Base-by-base conservation (phyloP, 768 basidiomycete species). In the Auriscalpium microsporum region DNA sequence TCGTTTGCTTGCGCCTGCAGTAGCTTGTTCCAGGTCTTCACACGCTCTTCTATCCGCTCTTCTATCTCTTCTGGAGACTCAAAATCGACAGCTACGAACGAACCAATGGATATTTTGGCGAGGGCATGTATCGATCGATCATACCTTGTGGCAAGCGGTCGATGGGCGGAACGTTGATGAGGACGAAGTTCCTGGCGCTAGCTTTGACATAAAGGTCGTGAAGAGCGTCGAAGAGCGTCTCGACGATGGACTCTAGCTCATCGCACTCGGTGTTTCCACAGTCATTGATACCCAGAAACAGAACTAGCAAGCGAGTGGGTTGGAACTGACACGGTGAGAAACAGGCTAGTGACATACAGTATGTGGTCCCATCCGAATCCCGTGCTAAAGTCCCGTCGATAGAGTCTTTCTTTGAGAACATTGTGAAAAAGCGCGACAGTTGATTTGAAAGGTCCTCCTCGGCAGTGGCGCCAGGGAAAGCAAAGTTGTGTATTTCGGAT, bases 201-300 rank as follows among this genome's bases (percentile, higher is more conserved):
- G 67, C 62, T 56, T 69, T 67, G 36, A 62, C 55, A 49, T 73
- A 72, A 2, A 72, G 64, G 21, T 64, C 53, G 48, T 71, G 62
- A n/a, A 64, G 34, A 37, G 64, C 66, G 34, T 64, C 61, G 28
- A 71, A 58, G 23, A 72, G 46, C 0, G 45, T 50, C 34, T 68
- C 68, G 2, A 73, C 56, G 45, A 69, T 62, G 13, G 56, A 33
- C 34, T 67, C 64, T 9, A 72, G 52, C 2, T 70, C 68, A 48
- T 69, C 68, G 7, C 17, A 48, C 4, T 66, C 67, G 11, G 58
- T 65, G 45, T 50, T 54, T n/a, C 70, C 71, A 44, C 69, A 68
- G 57, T 75, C 75, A 58, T 76, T 76, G 57, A 74, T 72, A 8
- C 74, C 73, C 0, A 74, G 47, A 50, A 63, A 74, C 2, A 71